Percentiles rank a stretch among this genome's conserved stretches.
Conservation (phyloP, 495 filamentous ascomycete genomes). For the Margaritispora aquatica region DNA sequence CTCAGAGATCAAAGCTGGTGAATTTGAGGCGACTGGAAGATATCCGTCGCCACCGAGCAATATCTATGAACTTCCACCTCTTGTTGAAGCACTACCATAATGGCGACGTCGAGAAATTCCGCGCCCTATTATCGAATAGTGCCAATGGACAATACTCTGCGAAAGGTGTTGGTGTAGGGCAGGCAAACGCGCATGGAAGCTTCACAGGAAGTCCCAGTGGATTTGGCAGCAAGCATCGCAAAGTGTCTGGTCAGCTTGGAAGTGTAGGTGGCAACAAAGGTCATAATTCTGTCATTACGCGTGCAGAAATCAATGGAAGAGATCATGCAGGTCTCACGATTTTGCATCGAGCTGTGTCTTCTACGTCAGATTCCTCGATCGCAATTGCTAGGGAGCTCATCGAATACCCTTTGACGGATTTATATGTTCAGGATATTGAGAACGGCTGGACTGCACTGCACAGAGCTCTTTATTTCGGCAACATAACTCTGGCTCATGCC, state of each 20-base stretch:
- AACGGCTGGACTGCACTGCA: slow-evolving; percentile 96
- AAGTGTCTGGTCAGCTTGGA: slow-evolving; percentile 30
- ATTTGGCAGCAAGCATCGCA: slow-evolving; percentile 39
- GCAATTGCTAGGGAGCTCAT: slow-evolving; percentile 73
- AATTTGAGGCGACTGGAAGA: slow-evolving; percentile 55
- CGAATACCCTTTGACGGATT: slow-evolving; percentile 74
- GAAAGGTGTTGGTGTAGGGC: slow-evolving; percentile 31
- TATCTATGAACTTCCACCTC: slow-evolving; percentile 80
- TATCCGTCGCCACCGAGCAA: slow-evolving; percentile 33
- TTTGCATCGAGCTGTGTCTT: slow-evolving; percentile 80
- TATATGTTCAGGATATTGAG: slow-evolving; percentile 80
- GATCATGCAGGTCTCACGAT: slow-evolving; percentile 73
- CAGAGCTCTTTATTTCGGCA: slow-evolving; percentile 87
- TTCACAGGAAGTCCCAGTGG: slow-evolving; percentile 18
- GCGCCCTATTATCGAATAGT: slow-evolving; percentile 68
- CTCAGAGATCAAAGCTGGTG: slow-evolving; percentile 78
- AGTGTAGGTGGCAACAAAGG: slow-evolving; percentile 7
- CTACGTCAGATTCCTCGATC: slow-evolving; percentile 55
- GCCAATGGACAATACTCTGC: slow-evolving; percentile 41
- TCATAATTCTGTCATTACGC: slow-evolving; percentile 6
- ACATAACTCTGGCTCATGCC: slow-evolving; percentile 75
- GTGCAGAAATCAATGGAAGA: slow-evolving; percentile 70
- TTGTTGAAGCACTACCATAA: slow-evolving; percentile 94
- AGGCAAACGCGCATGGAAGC: slow-evolving; percentile 15
- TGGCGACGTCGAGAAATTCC: slow-evolving; percentile 91